Base-by-base conservation (phyloP, 129 eudicot species). In the Flaveria brownii region DNA sequence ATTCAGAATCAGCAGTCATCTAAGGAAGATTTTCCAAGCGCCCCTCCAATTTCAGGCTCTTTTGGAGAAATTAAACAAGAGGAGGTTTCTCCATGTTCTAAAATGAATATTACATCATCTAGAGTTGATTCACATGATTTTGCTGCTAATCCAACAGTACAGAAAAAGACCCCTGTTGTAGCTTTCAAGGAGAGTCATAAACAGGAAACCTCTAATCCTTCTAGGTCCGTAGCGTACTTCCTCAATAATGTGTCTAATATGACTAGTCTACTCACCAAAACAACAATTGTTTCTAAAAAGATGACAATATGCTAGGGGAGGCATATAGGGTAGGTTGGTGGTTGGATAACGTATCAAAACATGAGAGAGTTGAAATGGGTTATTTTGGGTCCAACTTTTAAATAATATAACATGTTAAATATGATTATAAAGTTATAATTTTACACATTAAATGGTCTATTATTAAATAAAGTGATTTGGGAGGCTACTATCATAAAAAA, bases 21-120 rank as follows among this genome's bases (percentile, higher is more conserved):
- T 6, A 83, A 78, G 80, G 88, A 85, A 78, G 97, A 88, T 74
- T 71, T 78, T 81, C 97, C 97, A 6, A 91, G 90, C 47, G 94
- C 97, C 52, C 97, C 97, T 68, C 97, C 94, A 6, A 82, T 88
- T 85, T 82, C 84, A 26, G 85, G 70, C 68, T 71, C 87, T 52
- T 61, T 72, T 78, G 81, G 68, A 49, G 88, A 88, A 51, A 84
- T 86, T 59, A 86, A 84, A 65, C 86, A 78, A 76, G 83, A 77
- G 49, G 88, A 83, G 25, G 45, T 66, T 54, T 67, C 54, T 41
- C 76, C 83, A 26, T 75, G 66, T 76, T 69, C 81, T 39, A 51
- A 67, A 73, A 56, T 75, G 33, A 72, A 85, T 15, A 22, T 52
- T 74, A 65, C 71, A 33, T 51, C 79, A 18, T 74, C 87, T 61